Base-by-base conservation (phyloP, 2,329 filamentous ascomycete genomes). In the Penicillium palitans region DNA sequence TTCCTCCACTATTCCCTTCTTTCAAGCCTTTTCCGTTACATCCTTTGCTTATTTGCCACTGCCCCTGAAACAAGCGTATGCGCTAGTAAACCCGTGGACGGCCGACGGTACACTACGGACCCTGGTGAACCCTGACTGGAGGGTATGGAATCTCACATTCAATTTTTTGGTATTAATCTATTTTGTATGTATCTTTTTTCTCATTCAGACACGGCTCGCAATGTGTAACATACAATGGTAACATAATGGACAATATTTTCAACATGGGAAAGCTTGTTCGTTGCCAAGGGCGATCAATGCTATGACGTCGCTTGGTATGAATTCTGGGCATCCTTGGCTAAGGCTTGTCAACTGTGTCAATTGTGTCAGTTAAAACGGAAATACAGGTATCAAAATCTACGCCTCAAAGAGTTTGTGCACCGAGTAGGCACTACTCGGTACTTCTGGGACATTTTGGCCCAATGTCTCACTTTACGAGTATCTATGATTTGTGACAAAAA, bases 231-330 rank as follows among this genome's bases (percentile, higher is more conserved):
- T 31, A 17, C 9, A 21, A 17, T 25, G 24, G n/a, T 44, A 10
- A 10, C 19, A 37, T 31, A 3, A n/a, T 15, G 12, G 39, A 25
- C n/a, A 42, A 24, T 10, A n/a, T 17, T 19, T 45, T 7, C 13
- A 40, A 48, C 51, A 17, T 12, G 2, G 17, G 25, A 57, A 57
- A 57, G 55, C 55, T 57, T 53, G 55, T 57, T 44, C 17, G 19
- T 55, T 55, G 55, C 55, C 55, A 52, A 57, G 55, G 40, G 13
- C 31, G 47, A 57, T 57, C 47, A 33, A 52, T 52, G 41, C 48
- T 6, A 35, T 57, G 55, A 51, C 25, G 33, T 24, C 5, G 33
- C 35, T 24, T 15, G 29, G 31, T 27, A 13, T 44, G 19, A 29
- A 21, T 9, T 24, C 47, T 52, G 29, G 47, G 54, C 54, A 52